Evolutionary conservation across 2,329 filamentous ascomycete genomes (phyloP).

Genomic region (Monosporascus sp.): DNA sequence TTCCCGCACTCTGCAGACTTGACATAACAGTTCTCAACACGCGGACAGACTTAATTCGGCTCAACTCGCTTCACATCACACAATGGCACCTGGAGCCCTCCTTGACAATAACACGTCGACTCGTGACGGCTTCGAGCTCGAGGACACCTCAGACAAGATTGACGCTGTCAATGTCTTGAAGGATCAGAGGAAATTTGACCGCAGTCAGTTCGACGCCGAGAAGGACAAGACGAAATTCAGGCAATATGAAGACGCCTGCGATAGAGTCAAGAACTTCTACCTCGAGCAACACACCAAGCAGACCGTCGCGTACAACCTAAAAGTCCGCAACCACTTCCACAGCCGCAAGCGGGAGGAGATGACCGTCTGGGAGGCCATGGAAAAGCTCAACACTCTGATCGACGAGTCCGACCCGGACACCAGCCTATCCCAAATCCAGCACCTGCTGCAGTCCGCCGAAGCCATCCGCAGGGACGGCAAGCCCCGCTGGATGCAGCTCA

Average conservation of each 20-base stretch:
- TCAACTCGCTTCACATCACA: slow-evolving; percentile 1
- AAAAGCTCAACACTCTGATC: slow-evolving; percentile 85
- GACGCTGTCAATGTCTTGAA: slow-evolving; percentile 52
- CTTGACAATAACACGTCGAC: slow-evolving; percentile 19
- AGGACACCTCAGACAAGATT: slow-evolving; percentile 40
- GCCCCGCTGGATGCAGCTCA: slow-evolving; percentile 76
- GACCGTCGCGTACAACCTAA: slow-evolving; percentile 78
- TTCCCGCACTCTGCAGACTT: background rate
- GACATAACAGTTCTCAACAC: background rate
- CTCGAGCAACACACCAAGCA: slow-evolving; percentile 65
- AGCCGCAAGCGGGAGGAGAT: slow-evolving; percentile 61
- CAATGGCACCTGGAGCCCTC: slow-evolving; percentile 26
- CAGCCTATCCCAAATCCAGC: slow-evolving; percentile 79
- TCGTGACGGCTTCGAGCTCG: slow-evolving; percentile 32
- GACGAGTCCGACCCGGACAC: slow-evolving; percentile 92
- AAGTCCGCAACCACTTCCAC: slow-evolving; percentile 67
- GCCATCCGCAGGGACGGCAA: slow-evolving; percentile 82
- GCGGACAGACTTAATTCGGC: background rate
- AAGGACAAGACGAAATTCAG: slow-evolving; percentile 80
- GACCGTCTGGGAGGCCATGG: slow-evolving; percentile 87
- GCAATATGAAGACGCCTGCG: slow-evolving; percentile 77
- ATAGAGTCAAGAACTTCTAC: slow-evolving; percentile 85
- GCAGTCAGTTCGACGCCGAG: slow-evolving; percentile 62
- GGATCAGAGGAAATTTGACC: slow-evolving; percentile 33
- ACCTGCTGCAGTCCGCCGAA: slow-evolving; percentile 82